phyloP scores from a whole-genome alignment of 306 rosid species.

The Benincasa hispida region DNA sequence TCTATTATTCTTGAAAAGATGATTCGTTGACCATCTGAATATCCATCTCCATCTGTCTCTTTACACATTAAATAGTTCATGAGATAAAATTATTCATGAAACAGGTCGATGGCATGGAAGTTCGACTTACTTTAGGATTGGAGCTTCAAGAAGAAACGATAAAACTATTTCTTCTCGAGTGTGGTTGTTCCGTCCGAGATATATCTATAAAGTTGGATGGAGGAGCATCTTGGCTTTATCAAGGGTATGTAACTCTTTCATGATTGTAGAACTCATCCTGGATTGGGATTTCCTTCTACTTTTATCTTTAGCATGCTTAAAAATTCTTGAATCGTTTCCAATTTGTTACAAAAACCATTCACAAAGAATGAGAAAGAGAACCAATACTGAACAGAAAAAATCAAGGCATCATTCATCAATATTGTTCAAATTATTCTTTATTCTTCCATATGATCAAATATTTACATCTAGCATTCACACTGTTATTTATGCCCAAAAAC shows the following conservation, averaged over 20 bases:
- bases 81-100: constrained; percentile 29
- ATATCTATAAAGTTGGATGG: constrained; percentile 76
- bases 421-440: background rate
- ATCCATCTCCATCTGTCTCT: constrained; percentile 5
- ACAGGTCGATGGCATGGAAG: constrained; percentile 81
- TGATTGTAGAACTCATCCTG: background rate
- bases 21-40: background rate
- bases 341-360: no score
- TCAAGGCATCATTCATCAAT: no score
- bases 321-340: background rate
- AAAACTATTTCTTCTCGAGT: constrained; percentile 47
- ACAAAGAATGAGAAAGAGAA: no score
- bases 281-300: background rate
- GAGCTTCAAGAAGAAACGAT: constrained; percentile 62
- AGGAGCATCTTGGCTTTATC: constrained; percentile 97
- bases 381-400: no score
- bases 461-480: background rate
- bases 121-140: constrained; percentile 60
- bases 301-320: background rate
- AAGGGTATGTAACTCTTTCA: constrained; percentile 47
- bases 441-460: background rate
- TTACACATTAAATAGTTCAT: constrained; percentile 10
- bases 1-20: background rate
- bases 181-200: constrained; percentile 50
- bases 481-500: background rate